Conservation (phyloP, 768 basidiomycete species). For the Lentinula detonsa region DNA sequence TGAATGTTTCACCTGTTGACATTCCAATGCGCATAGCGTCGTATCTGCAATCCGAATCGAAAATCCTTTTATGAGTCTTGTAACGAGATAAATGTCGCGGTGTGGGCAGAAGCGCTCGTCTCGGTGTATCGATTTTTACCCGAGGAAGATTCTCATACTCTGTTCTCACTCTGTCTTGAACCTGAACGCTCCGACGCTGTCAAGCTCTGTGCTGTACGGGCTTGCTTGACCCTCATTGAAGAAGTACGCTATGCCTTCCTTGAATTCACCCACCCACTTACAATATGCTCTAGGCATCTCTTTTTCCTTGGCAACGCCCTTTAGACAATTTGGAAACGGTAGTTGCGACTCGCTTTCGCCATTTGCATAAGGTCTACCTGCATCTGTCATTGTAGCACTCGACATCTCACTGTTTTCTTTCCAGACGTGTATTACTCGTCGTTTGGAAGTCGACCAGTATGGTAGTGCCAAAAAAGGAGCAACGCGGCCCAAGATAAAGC, state of each 20-base stretch:
- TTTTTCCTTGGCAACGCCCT: conserved; percentile 51
- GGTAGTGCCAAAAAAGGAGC: conserved; percentile 50
- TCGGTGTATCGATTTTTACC: conserved; percentile 68
- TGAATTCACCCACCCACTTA: not conserved
- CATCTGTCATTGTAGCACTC: not conserved
- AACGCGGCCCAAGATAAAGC: conserved; percentile 55
- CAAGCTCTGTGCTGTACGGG: conserved; percentile 72
- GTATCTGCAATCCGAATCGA: conserved; percentile 23
- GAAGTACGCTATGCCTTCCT: conserved; percentile 43
- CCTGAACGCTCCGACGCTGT: conserved; percentile 77
- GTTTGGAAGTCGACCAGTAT: conserved; percentile 55
- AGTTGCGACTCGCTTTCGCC: conserved; percentile 43
- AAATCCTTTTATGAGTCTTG: conserved; percentile 67
- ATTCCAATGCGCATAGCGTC: conserved; percentile 10
- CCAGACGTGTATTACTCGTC: conserved; percentile 45
- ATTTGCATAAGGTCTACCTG: conserved; percentile 48
- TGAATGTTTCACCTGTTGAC: not conserved
- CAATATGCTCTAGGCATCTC: conserved; percentile 32
- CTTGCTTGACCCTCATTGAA: conserved; percentile 58
- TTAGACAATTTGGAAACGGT: conserved; percentile 40
- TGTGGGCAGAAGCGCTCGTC: conserved; percentile 72
- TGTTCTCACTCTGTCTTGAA: conserved; percentile 64
- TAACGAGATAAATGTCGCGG: conserved; percentile 71
- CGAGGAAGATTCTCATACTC: conserved; percentile 47
- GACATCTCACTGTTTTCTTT: not conserved